A percentile compares a stretch with the other conserved stretches of the same genome.
phyloP scores from a whole-genome alignment of 495 filamentous ascomycete genomes.

The Aspergillus wentii region DNA sequence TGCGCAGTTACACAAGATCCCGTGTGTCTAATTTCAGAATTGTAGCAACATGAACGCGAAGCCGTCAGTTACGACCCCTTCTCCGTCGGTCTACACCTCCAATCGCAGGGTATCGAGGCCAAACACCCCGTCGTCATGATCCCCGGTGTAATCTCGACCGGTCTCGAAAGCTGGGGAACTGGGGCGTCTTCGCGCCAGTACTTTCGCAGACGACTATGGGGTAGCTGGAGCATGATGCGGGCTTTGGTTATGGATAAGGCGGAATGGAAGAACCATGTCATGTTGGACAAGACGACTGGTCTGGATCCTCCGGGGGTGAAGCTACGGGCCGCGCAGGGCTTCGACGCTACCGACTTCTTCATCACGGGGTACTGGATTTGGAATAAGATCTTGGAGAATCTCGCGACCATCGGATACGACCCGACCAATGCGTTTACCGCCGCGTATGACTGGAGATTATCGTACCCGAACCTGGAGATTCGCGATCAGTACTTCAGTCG shows the following conservation, averaged over 20 bases:
- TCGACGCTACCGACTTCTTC: constrained; percentile 95
- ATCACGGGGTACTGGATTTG: constrained; percentile 93
- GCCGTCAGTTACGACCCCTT: constrained; percentile 91
- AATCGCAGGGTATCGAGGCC: constrained; percentile 75
- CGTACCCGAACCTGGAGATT: constrained; percentile 80
- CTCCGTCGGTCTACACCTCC: constrained; percentile 75
- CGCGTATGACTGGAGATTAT: constrained; percentile 97
- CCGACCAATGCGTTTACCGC: constrained; percentile 93
- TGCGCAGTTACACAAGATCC: constrained; percentile 1
- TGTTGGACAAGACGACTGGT: constrained; percentile 88
- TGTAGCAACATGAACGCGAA: constrained; percentile 76
- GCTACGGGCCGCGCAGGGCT: constrained; percentile 89
- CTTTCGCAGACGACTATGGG: constrained; percentile 91
- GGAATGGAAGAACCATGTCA: constrained; percentile 91
- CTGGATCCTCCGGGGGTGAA: constrained; percentile 92
- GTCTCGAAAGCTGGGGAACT: constrained; percentile 94
- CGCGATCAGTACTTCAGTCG: constrained; percentile 92
- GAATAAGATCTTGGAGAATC: constrained; percentile 96
- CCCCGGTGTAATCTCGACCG: constrained; percentile 95
- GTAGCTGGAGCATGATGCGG: constrained; percentile 97
- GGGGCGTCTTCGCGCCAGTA: constrained; percentile 75
- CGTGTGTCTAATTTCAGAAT: constrained; percentile 2
- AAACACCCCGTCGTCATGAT: constrained; percentile 93
- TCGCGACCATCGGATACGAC: constrained; percentile 93
- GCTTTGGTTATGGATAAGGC: constrained; percentile 90